Percentiles rank a stretch among this genome's conserved stretches.
Evolutionary conservation across 805 yeast species (phyloP).

Genomic region (Candida namnaoensis): DNA sequence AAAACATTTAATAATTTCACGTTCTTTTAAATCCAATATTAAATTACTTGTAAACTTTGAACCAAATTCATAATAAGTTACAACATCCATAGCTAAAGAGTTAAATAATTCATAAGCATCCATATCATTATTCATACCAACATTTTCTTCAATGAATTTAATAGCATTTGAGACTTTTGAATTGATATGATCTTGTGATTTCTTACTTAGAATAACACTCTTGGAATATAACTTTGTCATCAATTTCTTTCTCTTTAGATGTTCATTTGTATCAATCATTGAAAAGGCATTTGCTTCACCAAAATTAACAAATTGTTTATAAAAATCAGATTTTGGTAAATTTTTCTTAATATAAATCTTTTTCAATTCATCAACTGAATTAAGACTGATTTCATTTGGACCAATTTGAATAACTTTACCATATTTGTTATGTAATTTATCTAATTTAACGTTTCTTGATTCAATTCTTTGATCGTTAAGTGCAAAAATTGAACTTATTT

Average conservation of each 20-base stretch:
- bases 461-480: conserved; percentile 35
- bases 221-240: conserved; percentile 38
- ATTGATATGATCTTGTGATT: conserved; percentile 24
- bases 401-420: conserved; percentile 57
- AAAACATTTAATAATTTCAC: conserved; percentile 34
- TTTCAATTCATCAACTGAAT: conserved; percentile 38
- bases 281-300: conserved; percentile 55
- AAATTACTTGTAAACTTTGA: conserved; percentile 34
- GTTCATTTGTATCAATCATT: conserved; percentile 37
- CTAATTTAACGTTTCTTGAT: conserved; percentile 39
- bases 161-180: conserved; percentile 21
- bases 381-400: conserved; percentile 54
- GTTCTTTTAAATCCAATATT: conserved; percentile 29
- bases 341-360: conserved; percentile 48
- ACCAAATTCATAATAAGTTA: conserved; percentile 55
- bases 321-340: conserved; percentile 48
- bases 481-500: conserved; percentile 33
- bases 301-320: conserved; percentile 51
- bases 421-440: conserved; percentile 40
- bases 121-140: conserved; percentile 18
- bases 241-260: conserved; percentile 31
- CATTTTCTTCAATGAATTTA: conserved; percentile 7
- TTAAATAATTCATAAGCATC: conserved; percentile 60
- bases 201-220: conserved; percentile 23
- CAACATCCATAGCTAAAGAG: conserved; percentile 65